Conservation (phyloP, 2,329 filamentous ascomycete species). For the Chaetomium sp. region DNA sequence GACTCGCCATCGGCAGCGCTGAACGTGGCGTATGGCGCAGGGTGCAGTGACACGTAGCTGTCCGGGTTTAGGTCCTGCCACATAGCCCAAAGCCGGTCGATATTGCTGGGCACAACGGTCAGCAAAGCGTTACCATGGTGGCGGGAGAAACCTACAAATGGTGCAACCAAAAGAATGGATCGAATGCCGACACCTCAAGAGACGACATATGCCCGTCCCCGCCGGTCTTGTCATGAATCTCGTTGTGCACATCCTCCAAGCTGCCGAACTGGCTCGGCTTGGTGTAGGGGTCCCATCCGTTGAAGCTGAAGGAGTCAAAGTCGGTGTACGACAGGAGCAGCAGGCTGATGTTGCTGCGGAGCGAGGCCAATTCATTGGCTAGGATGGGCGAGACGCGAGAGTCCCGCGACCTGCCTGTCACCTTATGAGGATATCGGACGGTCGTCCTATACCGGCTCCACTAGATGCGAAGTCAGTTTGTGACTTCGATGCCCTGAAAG, state of each 20-base stretch:
- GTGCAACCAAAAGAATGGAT: conserved; percentile 62
- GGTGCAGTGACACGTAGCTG: conserved; percentile 39
- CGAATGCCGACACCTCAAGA: conserved; percentile 60
- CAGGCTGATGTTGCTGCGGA: conserved; percentile 35
- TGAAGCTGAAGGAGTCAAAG: conserved; percentile 35
- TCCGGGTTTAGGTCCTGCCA: conserved; percentile 50
- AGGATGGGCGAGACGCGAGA: conserved; percentile 35
- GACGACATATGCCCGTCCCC: conserved; percentile 56
- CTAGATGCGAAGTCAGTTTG: conserved; percentile 4
- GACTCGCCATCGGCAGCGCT: conserved; percentile 26
- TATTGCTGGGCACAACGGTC: conserved; percentile 47
- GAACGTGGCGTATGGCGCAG: conserved; percentile 38
- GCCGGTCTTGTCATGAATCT: conserved; percentile 41
- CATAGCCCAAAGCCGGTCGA: conserved; percentile 66
- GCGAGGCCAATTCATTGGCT: conserved; percentile 36
- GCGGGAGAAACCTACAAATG: conserved; percentile 49
- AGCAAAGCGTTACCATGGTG: not conserved
- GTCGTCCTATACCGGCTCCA: conserved; percentile 33
- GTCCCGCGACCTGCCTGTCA: conserved; percentile 33
- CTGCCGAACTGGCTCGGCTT: conserved; percentile 30
- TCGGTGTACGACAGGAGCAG: conserved; percentile 34
- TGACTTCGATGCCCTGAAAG: not conserved
- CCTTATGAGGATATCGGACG: conserved; percentile 33
- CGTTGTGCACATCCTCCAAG: conserved; percentile 46
- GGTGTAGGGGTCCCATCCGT: conserved; percentile 32